Conservation (phyloP, 768 basidiomycete species). For the Boletellus ananas region DNA sequence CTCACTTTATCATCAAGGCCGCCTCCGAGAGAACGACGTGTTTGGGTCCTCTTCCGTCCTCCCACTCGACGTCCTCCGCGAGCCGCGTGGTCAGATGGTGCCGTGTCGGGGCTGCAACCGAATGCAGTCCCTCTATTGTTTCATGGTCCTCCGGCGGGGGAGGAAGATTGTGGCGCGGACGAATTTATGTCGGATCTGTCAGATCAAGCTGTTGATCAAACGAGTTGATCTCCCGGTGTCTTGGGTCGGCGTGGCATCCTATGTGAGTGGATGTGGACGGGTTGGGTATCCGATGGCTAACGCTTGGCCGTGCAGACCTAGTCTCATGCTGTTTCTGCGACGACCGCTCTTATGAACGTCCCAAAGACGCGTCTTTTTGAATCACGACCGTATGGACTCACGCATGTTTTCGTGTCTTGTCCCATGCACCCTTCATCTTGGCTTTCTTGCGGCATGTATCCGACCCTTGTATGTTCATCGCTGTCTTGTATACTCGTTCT, state of each 20-base stretch:
- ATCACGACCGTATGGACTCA: not conserved
- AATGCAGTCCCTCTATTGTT: slow-evolving; percentile 28
- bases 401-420: not conserved
- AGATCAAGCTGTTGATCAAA: slow-evolving; percentile 30
- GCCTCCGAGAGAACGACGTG: slow-evolving; percentile 21
- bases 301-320: slow-evolving; percentile 6
- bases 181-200: slow-evolving; percentile 26
- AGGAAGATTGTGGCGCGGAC: slow-evolving; percentile 22
- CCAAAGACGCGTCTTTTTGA: not conserved
- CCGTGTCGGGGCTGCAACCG: slow-evolving; percentile 25
- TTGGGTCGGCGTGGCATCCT: slow-evolving; percentile 20
- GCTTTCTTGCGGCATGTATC: not conserved
- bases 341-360: slow-evolving; percentile 1
- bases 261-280: slow-evolving; percentile 8
- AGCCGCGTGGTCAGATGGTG: slow-evolving; percentile 23
- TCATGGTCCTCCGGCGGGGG: slow-evolving; percentile 13
- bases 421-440: slow-evolving; percentile 1
- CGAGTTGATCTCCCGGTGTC: slow-evolving; percentile 16
- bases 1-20: slow-evolving; percentile 28
- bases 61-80: slow-evolving; percentile 26
- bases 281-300: slow-evolving; percentile 4
- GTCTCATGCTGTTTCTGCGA: not conserved
- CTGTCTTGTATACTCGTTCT: not conserved
- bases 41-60: slow-evolving; percentile 22
- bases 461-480: not conserved